Conservation (phyloP, 345 rosid species). For the Excoecaria agallocha region DNA sequence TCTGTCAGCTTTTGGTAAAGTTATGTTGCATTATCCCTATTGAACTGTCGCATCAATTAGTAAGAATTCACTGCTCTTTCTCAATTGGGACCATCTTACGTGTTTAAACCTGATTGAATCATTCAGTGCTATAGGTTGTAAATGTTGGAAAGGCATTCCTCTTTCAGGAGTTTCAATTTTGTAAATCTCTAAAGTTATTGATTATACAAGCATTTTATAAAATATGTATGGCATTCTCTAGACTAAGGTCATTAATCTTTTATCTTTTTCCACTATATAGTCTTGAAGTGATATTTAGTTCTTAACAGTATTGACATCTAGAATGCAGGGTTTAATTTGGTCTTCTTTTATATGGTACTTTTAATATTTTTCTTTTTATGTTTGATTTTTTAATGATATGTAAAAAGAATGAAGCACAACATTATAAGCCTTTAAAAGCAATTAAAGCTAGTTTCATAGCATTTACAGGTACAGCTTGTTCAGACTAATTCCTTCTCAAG, state of each 20-base stretch:
- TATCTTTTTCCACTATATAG: neutral
- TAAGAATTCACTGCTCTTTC: neutral
- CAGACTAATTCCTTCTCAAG: neutral
- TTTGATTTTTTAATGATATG: neutral
- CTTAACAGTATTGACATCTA: neutral
- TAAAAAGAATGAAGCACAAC: neutral
- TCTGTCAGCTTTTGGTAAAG: neutral
- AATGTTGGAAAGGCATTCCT: neutral
- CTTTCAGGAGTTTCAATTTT: neutral
- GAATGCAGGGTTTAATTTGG: neutral
- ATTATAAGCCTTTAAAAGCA: neutral
- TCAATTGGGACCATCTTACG: neutral
- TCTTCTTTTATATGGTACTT: constrained; percentile 4
- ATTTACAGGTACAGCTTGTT: neutral
- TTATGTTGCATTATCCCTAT: neutral
- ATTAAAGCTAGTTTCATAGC: neutral
- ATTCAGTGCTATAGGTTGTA: neutral
- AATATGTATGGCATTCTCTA: neutral
- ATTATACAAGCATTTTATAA: neutral
- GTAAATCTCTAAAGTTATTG: neutral
- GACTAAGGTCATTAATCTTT: neutral
- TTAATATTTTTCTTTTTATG: neutral
- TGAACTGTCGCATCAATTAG: neutral
- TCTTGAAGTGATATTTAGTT: neutral
- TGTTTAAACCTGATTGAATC: neutral